Evolutionary conservation across 371 early-diverging fungal genomes (phyloP).

Genomic region (Choanephora cucurbitarum): DNA sequence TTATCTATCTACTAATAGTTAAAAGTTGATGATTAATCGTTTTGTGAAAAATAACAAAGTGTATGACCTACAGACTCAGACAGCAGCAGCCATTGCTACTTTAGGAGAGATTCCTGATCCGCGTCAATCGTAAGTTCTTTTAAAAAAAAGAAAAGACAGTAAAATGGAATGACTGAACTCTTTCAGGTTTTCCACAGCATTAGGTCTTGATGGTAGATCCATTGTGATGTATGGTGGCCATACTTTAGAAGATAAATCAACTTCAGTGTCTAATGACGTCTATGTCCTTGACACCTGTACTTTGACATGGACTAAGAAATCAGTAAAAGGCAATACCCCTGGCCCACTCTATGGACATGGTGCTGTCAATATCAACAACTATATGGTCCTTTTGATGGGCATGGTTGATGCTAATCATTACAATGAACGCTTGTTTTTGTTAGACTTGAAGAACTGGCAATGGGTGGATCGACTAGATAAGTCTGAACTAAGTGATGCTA

Average conservation of each 20-base stretch:
- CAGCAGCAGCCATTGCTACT: conserved; percentile 42
- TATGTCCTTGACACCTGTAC: conserved; percentile 46
- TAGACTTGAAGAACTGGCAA: conserved; percentile 42
- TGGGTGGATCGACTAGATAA: conserved; percentile 31
- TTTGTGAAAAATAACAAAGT: conserved; percentile 15
- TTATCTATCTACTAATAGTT: no score
- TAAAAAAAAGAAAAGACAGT: no score
- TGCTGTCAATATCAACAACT: conserved; percentile 38
- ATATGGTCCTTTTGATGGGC: conserved; percentile 46
- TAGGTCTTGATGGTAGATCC: conserved; percentile 44
- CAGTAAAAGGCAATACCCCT: conserved; percentile 29
- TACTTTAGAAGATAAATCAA: neutral
- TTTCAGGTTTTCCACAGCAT: conserved; percentile 32
- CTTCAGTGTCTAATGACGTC: conserved; percentile 20
- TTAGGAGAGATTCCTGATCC: conserved; percentile 39
- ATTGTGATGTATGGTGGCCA: conserved; percentile 47
- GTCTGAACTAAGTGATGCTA: neutral
- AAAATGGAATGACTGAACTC: no score
- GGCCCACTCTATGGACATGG: conserved; percentile 36
- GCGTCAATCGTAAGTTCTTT: conserved; percentile 30
- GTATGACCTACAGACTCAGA: conserved; percentile 31
- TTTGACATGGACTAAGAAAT: conserved; percentile 38
- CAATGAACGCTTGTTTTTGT: conserved; percentile 32
- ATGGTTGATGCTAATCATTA: conserved; percentile 10
- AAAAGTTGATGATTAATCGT: neutral